phyloP scores from a whole-genome alignment of 164 flowering plant genomes.

The Warburgia ugandensis region DNA sequence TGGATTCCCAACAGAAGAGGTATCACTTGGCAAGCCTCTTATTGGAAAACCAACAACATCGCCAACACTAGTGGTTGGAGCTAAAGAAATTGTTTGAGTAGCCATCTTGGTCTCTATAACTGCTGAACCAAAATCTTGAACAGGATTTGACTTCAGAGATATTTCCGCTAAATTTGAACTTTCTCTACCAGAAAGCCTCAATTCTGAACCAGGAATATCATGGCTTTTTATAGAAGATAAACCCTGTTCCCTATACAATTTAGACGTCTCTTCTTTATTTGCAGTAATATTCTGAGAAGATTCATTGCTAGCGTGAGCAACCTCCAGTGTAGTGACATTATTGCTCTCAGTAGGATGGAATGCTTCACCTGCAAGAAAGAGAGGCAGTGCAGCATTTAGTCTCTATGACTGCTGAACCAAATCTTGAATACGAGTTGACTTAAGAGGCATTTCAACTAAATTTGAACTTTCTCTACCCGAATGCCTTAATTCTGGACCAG shows the following conservation, averaged over 20 bases:
- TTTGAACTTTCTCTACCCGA: no score
- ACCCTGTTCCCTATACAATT: slow-evolving; percentile 14
- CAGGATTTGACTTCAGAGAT: background rate
- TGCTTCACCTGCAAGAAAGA: no score
- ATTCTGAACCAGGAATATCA: background rate
- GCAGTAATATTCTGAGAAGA: slow-evolving; percentile 6
- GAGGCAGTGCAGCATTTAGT: no score
- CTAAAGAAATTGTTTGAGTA: slow-evolving; percentile 11
- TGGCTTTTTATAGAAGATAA: background rate
- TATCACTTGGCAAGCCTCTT: slow-evolving; percentile 15
- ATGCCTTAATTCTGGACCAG: background rate
- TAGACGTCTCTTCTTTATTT: slow-evolving; percentile 10
- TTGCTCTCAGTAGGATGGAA: no score
- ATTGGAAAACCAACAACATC: slow-evolving; percentile 7
- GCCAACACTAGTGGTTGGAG: slow-evolving; percentile 14
- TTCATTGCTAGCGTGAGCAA: slow-evolving; percentile 5
- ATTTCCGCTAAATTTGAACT: background rate
- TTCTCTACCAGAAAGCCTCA: no score
- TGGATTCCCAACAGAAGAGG: slow-evolving; percentile 10
- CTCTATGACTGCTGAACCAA: background rate
- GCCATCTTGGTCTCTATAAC: no score
- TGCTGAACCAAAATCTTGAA: background rate
- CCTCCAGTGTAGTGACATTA: slow-evolving; percentile 4
- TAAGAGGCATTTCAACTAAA: background rate
- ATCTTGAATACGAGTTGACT: background rate